A percentile compares a stretch with the other conserved stretches of the same genome.
These are phyloP conservation scores for Alternaria panax DNA, from an alignment of 2,329 filamentous ascomycete species.

Conservation along the genomic window DNA sequence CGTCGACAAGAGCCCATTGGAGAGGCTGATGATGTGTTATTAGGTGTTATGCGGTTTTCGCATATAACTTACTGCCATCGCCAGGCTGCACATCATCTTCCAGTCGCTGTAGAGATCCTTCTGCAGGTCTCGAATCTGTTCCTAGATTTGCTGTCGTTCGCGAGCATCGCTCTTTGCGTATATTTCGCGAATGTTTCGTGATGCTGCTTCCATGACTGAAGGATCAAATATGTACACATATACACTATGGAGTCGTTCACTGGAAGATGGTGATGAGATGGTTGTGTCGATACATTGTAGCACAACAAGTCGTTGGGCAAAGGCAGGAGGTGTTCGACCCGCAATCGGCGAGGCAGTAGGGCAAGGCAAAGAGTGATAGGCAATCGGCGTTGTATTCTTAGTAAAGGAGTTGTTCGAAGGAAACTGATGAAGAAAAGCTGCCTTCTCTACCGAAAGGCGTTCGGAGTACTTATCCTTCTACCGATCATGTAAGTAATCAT, in stretches of 20 bases:
- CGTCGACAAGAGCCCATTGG: not conserved
- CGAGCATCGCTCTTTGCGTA: slow-evolving; percentile 27
- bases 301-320: too few relatives aligned
- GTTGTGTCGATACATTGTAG: not conserved
- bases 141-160: slow-evolving; percentile 30
- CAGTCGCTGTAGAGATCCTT: slow-evolving; percentile 34
- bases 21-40: not conserved
- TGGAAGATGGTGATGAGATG: not conserved
- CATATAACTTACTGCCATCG: not conserved
- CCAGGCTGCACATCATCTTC: slow-evolving; percentile 28
- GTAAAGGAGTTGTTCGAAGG: too few relatives aligned
- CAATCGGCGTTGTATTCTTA: too few relatives aligned
- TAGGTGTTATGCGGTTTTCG: not conserved
- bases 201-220: slow-evolving; percentile 30
- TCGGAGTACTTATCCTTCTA: too few relatives aligned
- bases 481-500: too few relatives aligned
- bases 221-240: not conserved
- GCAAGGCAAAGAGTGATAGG: too few relatives aligned
- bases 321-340: too few relatives aligned
- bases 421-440: too few relatives aligned
- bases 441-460: too few relatives aligned
- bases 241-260: not conserved
- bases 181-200: slow-evolving; percentile 29
- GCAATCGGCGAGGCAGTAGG: too few relatives aligned
- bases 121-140: slow-evolving; percentile 37